Percentiles rank a stretch among this genome's conserved stretches.
These are phyloP conservation scores for Penicillium sp. DNA, from an alignment of 2,329 filamentous ascomycete genomes.

Conservation along the genomic window DNA sequence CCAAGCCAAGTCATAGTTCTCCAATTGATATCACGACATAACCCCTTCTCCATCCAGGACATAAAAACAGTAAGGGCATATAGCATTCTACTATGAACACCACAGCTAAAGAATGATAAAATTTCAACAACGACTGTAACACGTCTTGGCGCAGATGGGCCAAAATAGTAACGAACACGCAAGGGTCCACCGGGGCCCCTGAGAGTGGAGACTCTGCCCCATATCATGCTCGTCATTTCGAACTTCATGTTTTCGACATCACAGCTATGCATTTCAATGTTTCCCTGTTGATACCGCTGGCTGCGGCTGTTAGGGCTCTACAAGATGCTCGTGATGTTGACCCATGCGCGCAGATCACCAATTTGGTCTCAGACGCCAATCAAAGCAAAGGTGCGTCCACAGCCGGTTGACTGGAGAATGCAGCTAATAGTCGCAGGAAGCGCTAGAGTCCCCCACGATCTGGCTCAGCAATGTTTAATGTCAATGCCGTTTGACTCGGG, in stretches of 20 bases:
- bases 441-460: constrained; percentile 14
- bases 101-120: neutral
- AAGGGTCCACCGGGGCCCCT: constrained; percentile 20
- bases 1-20: neutral
- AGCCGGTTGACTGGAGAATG: neutral
- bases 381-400: constrained; percentile 13
- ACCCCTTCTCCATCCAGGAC: neutral
- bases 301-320: constrained; percentile 8
- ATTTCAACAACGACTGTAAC: constrained; percentile 6
- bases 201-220: constrained; percentile 15
- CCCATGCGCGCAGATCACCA: constrained; percentile 20
- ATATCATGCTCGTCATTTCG: constrained; percentile 1
- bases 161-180: constrained; percentile 17
- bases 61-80: neutral
- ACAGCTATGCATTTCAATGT: constrained; percentile 15
- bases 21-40: neutral
- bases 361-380: constrained; percentile 16
- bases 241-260: constrained; percentile 7
- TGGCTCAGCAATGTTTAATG: constrained; percentile 24
- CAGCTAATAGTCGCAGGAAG: constrained; percentile 14
- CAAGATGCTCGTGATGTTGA: constrained; percentile 14
- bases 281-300: constrained; percentile 13
- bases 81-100: neutral
- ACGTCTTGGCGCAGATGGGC: constrained; percentile 20
- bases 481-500: constrained; percentile 29